Percentiles rank a stretch among this genome's conserved stretches.
Evolutionary conservation across 2,329 filamentous ascomycete genomes (phyloP).

Genomic region (Cladosporium sphaerospermum): DNA sequence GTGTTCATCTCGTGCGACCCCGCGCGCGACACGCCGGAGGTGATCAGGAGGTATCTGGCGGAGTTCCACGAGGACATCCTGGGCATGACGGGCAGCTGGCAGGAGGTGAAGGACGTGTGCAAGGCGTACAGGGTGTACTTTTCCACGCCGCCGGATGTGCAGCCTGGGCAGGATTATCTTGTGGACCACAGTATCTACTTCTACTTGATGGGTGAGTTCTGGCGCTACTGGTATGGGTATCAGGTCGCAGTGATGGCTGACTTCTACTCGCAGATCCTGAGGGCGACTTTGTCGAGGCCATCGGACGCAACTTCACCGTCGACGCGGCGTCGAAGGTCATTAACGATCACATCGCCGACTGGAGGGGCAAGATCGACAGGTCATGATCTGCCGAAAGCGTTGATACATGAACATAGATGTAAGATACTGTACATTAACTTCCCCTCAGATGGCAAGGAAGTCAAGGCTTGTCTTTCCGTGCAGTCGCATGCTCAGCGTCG

Average conservation of each 20-base stretch:
- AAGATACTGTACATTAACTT: conserved; percentile 9
- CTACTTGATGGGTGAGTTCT: conserved; percentile 75
- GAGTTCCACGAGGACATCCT: conserved; percentile 87
- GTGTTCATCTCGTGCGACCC: conserved; percentile 97
- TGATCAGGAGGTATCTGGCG: conserved; percentile 74
- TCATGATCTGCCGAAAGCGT: conserved; percentile 9
- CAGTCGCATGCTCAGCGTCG: no score
- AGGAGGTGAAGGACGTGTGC: conserved; percentile 88
- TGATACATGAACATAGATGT: conserved; percentile 1
- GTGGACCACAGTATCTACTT: conserved; percentile 99
- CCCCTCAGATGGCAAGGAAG: not conserved
- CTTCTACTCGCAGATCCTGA: conserved; percentile 62
- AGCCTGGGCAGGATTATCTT: conserved; percentile 91
- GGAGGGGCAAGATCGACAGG: conserved; percentile 54
- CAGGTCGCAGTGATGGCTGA: not conserved
- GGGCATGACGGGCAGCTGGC: conserved; percentile 87
- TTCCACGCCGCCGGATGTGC: conserved; percentile 79
- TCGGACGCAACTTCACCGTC: conserved; percentile 89
- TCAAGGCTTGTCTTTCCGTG: not conserved
- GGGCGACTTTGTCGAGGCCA: conserved; percentile 94
- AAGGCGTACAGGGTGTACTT: conserved; percentile 98
- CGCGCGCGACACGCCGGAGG: conserved; percentile 76
- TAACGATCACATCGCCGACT: conserved; percentile 74
- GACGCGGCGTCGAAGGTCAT: conserved; percentile 81
- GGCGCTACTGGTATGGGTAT: not conserved